Evolutionary conservation across 208 protist genomes (phyloP).

Genomic region (Crithidia bombi): DNA sequence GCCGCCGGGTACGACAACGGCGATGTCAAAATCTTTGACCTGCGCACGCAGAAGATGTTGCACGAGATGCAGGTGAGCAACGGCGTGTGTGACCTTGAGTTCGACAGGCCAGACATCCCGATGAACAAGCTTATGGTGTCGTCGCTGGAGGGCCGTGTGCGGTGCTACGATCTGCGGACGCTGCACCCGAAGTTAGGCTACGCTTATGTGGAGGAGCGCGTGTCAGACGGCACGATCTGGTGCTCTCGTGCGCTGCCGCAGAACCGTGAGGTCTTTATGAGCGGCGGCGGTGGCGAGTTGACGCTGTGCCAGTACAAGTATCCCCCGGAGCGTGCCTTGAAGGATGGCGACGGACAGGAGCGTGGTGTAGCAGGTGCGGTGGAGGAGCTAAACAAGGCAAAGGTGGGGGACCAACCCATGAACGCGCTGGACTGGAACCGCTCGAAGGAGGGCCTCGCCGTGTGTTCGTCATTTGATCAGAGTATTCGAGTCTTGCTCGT

Average conservation of each 20-base stretch:
- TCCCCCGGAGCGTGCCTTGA: conserved; percentile 78
- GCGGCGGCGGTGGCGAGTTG: conserved; percentile 86
- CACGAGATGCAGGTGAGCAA: conserved; percentile 95
- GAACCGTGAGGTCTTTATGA: conserved; percentile 93
- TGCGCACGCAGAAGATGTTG: conserved; percentile 88
- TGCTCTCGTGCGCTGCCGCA: conserved; percentile 84
- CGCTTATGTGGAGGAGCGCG: conserved; percentile 86
- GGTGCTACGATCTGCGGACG: conserved; percentile 91
- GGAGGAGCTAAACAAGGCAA: conserved; percentile 83
- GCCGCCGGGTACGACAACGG: conserved; percentile 96
- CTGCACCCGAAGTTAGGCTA: conserved; percentile 86
- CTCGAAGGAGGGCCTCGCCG: conserved; percentile 81
- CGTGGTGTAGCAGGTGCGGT: conserved; percentile 83
- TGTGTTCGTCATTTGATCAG: conserved; percentile 87
- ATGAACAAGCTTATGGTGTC: conserved; percentile 95
- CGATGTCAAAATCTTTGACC: conserved; percentile 95
- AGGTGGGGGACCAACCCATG: conserved; percentile 89
- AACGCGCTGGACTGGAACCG: conserved; percentile 88
- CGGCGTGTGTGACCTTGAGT: conserved; percentile 92
- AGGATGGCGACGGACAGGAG: conserved; percentile 67
- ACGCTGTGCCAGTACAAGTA: conserved; percentile 92
- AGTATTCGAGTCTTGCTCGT: conserved; percentile 87
- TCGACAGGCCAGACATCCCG: conserved; percentile 92
- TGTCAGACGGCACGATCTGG: conserved; percentile 90
- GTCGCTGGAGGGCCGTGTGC: conserved; percentile 85